Conservation (phyloP, 176 grass and related monocot species). For the Eragrostis curvula region DNA sequence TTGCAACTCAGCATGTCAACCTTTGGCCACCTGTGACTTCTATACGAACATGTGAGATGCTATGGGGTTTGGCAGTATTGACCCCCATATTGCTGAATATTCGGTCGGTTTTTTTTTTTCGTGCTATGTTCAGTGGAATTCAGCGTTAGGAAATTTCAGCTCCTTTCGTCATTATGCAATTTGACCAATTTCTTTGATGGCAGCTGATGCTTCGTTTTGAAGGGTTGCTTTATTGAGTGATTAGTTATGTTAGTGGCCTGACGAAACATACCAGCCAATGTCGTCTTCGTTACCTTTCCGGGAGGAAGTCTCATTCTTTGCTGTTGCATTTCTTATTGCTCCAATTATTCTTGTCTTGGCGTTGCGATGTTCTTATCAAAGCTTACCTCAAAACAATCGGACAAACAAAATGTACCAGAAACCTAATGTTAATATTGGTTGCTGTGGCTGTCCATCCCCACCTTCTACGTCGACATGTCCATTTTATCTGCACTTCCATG, state of each 20-base stretch:
- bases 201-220: neutral
- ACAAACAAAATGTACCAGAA: conserved; percentile 22
- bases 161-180: neutral
- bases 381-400: conserved; percentile 1
- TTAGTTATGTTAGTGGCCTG: neutral
- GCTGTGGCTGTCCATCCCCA: neutral
- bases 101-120: neutral
- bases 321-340: conserved; percentile 3
- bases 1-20: too few species aligned
- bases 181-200: neutral
- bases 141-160: neutral
- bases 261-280: neutral
- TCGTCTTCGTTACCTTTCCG: neutral
- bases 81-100: neutral
- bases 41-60: neutral
- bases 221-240: conserved; percentile 8
- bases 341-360: conserved; percentile 2
- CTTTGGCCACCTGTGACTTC: too few species aligned
- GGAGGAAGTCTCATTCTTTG: conserved; percentile 15
- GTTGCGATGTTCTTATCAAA: conserved; percentile 38
- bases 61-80: neutral
- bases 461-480: neutral
- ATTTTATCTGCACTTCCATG: neutral
- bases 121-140: neutral
- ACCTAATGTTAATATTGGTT: neutral